Evolutionary conservation across 345 rosid genomes (phyloP).

Genomic region (Nasturtium officinale): DNA sequence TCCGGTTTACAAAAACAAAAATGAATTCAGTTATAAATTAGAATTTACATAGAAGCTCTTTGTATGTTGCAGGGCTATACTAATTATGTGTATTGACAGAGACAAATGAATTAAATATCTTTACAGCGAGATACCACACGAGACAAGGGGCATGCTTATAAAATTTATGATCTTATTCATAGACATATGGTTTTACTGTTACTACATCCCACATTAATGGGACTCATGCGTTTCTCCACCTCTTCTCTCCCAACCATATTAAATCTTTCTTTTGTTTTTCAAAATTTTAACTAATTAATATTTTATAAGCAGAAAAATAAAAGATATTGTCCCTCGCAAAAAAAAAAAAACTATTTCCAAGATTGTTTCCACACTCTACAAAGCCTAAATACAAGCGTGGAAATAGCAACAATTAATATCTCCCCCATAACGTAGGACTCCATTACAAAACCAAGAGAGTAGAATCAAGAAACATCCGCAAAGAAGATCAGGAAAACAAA

Average conservation of each 20-base stretch:
- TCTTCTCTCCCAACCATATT: slow-evolving; percentile 35
- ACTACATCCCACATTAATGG: slow-evolving; percentile 40
- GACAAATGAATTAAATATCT: not conserved
- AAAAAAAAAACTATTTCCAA: slow-evolving; percentile 36
- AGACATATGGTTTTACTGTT: slow-evolving; percentile 1
- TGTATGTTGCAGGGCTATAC: not conserved
- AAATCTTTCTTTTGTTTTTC: not conserved
- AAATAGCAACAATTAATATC: slow-evolving; percentile 29
- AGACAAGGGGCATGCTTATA: slow-evolving; percentile 14
- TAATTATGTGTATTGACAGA: slow-evolving; percentile 8
- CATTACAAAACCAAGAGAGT: slow-evolving; percentile 13
- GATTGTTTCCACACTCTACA: slow-evolving; percentile 36
- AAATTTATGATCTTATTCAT: not conserved
- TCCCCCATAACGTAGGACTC: slow-evolving; percentile 6
- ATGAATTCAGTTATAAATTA: not conserved
- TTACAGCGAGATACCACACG: slow-evolving; percentile 17
- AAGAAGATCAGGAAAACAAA: slow-evolving; percentile 1
- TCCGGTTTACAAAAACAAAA: not conserved
- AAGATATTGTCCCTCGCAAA: not conserved
- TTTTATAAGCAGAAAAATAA: slow-evolving; percentile 1
- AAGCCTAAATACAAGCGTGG: slow-evolving; percentile 40
- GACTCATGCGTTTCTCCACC: slow-evolving; percentile 41
- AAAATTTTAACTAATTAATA: not conserved
- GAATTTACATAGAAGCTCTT: not conserved
- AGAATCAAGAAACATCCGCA: slow-evolving; percentile 10